phyloP scores from a whole-genome alignment of 2,329 filamentous ascomycete species.

The Fusarium tricinctum region DNA sequence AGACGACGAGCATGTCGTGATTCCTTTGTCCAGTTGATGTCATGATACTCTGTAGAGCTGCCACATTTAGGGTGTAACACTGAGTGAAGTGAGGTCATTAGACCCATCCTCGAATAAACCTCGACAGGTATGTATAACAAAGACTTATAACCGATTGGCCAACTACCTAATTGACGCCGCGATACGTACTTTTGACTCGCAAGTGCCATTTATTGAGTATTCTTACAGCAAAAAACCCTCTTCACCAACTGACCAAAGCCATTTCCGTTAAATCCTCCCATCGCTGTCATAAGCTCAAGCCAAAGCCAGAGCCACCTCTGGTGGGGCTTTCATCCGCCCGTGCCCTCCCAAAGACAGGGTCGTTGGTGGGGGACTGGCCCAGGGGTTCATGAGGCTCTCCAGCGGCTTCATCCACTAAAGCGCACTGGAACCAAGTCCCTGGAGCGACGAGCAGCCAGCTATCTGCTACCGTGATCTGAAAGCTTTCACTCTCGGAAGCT shows the following conservation, averaged over 20 bases:
- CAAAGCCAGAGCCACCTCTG: not conserved
- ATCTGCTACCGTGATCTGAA: not conserved
- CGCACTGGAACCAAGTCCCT: constrained; percentile 13
- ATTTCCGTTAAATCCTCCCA: not conserved
- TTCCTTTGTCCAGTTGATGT: not conserved
- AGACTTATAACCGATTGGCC: not conserved
- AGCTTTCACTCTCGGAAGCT: constrained; percentile 3
- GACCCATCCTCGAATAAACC: not conserved
- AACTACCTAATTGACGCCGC: not conserved
- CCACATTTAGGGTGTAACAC: not conserved
- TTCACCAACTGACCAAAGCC: not conserved
- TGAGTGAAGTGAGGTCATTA: not conserved
- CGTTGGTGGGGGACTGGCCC: constrained; percentile 18
- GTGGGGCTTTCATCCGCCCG: constrained; percentile 29
- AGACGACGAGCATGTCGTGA: not conserved
- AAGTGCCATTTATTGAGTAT: not conserved
- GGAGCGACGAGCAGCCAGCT: not conserved
- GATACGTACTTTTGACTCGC: not conserved
- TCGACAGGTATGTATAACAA: not conserved
- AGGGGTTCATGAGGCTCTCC: constrained; percentile 35
- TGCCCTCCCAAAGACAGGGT: constrained; percentile 3
- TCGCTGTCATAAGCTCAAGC: not conserved
- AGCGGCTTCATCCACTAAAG: constrained; percentile 37
- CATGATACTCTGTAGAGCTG: not conserved
- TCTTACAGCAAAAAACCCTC: not conserved